A percentile compares a stretch with the other conserved stretches of the same genome.
phyloP scores from a whole-genome alignment of 2,329 filamentous ascomycete genomes.

The Canariomyces notabilis region DNA sequence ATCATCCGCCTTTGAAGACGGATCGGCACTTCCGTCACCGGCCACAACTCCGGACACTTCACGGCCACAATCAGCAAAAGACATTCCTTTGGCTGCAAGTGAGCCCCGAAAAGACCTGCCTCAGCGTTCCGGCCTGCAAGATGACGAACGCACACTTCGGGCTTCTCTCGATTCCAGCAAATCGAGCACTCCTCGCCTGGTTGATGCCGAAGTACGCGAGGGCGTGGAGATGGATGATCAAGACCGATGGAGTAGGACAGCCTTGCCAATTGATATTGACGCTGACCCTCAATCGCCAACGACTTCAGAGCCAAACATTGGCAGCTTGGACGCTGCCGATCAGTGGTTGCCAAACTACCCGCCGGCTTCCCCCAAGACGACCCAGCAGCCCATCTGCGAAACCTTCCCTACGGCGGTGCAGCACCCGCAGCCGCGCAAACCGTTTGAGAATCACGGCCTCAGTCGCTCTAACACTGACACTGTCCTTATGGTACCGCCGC shows the following conservation, averaged over 20 bases:
- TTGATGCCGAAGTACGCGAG: constrained; percentile 2
- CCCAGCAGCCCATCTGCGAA: background rate
- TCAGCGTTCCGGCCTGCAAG: constrained; percentile 4
- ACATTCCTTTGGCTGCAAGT: constrained; percentile 23
- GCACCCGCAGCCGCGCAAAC: constrained; percentile 6
- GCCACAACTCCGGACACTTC: constrained; percentile 39
- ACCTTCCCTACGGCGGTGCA: background rate
- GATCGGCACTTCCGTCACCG: constrained; percentile 34
- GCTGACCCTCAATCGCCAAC: constrained; percentile 23
- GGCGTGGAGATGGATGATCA: constrained; percentile 10
- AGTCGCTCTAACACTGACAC: background rate
- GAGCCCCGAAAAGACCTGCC: constrained; percentile 10
- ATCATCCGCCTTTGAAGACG: constrained; percentile 38
- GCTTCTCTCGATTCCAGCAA: constrained; percentile 19
- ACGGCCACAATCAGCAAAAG: constrained; percentile 38
- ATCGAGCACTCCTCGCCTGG: constrained; percentile 22
- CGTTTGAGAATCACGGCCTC: constrained; percentile 1
- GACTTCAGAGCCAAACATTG: constrained; percentile 17
- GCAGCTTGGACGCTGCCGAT: constrained; percentile 10
- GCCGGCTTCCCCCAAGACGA: background rate
- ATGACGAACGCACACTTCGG: constrained; percentile 22
- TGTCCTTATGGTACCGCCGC: constrained; percentile 16
- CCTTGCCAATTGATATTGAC: constrained; percentile 23
- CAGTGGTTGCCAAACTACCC: background rate
- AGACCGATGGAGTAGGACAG: constrained; percentile 24